These are phyloP conservation scores for Fragilariopsis cylindrus DNA, from an alignment of 108 stramenopile species.

Conservation along the genomic window DNA sequence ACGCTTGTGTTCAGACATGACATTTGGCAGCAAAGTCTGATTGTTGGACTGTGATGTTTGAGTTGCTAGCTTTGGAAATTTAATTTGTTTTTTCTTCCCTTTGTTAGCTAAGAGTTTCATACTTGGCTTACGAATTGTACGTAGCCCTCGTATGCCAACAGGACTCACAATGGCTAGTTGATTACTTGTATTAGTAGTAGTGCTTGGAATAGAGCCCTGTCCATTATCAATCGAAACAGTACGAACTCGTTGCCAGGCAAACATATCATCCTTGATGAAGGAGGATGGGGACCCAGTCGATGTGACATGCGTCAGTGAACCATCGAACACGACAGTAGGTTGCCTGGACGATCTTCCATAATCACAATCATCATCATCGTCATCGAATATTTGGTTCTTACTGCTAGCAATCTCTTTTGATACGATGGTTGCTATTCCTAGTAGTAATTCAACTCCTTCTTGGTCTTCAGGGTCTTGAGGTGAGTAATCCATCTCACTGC, in stretches of 20 bases:
- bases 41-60: slow-evolving; percentile 7
- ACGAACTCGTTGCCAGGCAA: slow-evolving; percentile 47
- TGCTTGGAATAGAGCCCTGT: slow-evolving; percentile 24
- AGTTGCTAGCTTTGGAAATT: slow-evolving; percentile 19
- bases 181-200: neutral
- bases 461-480: slow-evolving; percentile 30
- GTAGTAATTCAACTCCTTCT: slow-evolving; percentile 36
- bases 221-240: slow-evolving; percentile 64
- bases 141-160: slow-evolving; percentile 22
- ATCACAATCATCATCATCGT: slow-evolving; percentile 16
- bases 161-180: slow-evolving; percentile 34
- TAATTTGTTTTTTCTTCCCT: slow-evolving; percentile 24
- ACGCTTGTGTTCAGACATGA: slow-evolving; percentile 24
- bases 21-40: slow-evolving; percentile 4
- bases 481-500: neutral
- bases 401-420: slow-evolving; percentile 30
- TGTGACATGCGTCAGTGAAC: neutral
- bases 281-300: neutral
- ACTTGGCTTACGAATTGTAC: slow-evolving; percentile 25
- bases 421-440: slow-evolving; percentile 39
- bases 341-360: slow-evolving; percentile 2
- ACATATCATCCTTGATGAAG: slow-evolving; percentile 7
- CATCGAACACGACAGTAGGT: neutral
- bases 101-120: slow-evolving; percentile 22
- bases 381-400: slow-evolving; percentile 22